Base-by-base conservation (phyloP, 2,329 filamentous ascomycete species). In the Pseudogymnoascus sp. region DNA sequence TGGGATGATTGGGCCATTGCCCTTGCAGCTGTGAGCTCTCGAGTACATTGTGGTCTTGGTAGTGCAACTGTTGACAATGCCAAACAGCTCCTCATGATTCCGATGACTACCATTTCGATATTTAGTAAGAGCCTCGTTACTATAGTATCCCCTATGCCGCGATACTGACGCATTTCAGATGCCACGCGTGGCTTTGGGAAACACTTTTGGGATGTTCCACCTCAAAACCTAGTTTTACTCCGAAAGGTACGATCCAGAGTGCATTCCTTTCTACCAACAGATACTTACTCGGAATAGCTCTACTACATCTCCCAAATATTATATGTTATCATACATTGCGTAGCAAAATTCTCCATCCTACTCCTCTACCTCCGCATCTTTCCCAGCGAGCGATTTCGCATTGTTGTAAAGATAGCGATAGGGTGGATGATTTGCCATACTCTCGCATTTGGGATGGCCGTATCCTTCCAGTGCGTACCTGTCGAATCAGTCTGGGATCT, bases 291-390 rank as follows among this genome's bases (percentile, higher is more conserved):
- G 23, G 14, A 49, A 5, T 25, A 69, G 67, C 55, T 65, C 25
- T 68, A 66, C 59, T 69, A 67, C 16, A 61, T 60, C 21, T 63
- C 65, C 14, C 63, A 65, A 41, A 45, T 68, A 5, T 41, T 68
- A 6, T 69, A 70, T 33, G 61, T 63, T n/a, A 18, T 69, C 11
- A 52, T 65, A 3, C 64, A 64, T 40, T 63, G 59, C 16, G 23
- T 66, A 4, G 62, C 67, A 9, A 69, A 69, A 61, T 38, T 65
- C 33, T 65, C 66, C 25, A 67, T 68, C 49, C 60, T 68, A 5
- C 59, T 68, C 25, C 62, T 68, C 4, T 68, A 67, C 35, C 55
- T 63, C 14, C 67, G 65, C 11, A 64, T 68, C 11, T 68, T 68
- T 58, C 38, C 55, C 18, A 61, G 25, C 7, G 5, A 12, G 1